Percentiles rank a stretch among this genome's conserved stretches.
These are phyloP conservation scores for Candida loeiensis DNA, from an alignment of 805 yeast genomes.

Conservation along the genomic window DNA sequence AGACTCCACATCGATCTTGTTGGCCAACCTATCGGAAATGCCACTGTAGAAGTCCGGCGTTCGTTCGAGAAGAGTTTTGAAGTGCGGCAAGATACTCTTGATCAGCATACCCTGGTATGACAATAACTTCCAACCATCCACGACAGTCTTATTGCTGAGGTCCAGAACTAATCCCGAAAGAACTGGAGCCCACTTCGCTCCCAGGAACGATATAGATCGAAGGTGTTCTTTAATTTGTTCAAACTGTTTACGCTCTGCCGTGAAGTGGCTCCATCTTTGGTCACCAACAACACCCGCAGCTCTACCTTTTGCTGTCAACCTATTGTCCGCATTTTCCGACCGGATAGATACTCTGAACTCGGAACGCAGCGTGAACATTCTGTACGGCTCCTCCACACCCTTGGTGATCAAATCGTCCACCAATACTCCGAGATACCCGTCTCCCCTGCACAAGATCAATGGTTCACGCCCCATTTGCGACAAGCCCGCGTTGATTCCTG, in stretches of 20 bases:
- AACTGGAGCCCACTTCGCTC: slow-evolving; percentile 59
- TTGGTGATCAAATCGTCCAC: slow-evolving; percentile 92
- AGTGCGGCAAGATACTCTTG: slow-evolving; percentile 27
- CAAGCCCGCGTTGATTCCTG: slow-evolving; percentile 93
- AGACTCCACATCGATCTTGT: slow-evolving; percentile 73
- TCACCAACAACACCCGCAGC: slow-evolving; percentile 63
- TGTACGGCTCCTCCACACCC: slow-evolving; percentile 94
- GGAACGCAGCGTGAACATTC: slow-evolving; percentile 96
- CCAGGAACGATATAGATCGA: slow-evolving; percentile 43
- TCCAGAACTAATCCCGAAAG: slow-evolving; percentile 48
- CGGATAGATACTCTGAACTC: slow-evolving; percentile 89
- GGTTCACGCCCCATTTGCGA: slow-evolving; percentile 37
- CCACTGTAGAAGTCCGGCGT: slow-evolving; percentile 26
- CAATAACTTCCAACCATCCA: slow-evolving; percentile 67
- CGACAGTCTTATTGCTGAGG: slow-evolving; percentile 36
- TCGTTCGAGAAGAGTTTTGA: slow-evolving; percentile 18
- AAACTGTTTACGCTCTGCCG: slow-evolving; percentile 43
- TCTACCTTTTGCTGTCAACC: slow-evolving; percentile 72
- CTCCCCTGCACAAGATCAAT: slow-evolving; percentile 63
- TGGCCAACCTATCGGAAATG: slow-evolving; percentile 40
- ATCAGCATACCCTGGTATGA: slow-evolving; percentile 47
- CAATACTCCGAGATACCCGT: slow-evolving; percentile 88
- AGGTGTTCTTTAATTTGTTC: slow-evolving; percentile 46
- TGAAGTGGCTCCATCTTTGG: slow-evolving; percentile 50
- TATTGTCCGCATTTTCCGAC: slow-evolving; percentile 88